phyloP scores from a whole-genome alignment of 345 rosid species.

The Nephelium lappaceum region DNA sequence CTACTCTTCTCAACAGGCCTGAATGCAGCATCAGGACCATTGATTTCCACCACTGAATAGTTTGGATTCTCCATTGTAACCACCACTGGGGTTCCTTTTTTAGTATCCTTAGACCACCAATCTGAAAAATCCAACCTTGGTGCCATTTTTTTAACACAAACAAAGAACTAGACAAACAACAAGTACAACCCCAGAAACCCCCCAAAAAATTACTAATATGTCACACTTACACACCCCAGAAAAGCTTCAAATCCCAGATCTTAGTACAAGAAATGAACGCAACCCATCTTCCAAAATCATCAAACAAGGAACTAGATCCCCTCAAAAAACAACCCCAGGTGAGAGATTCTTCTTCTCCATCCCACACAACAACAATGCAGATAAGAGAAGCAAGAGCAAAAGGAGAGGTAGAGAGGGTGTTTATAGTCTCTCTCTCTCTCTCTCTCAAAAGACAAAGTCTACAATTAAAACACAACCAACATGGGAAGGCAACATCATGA shows the following conservation, averaged over 20 bases:
- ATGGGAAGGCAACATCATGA: conserved; percentile 41
- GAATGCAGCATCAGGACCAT: conserved; percentile 88
- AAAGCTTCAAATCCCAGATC: conserved; percentile 51
- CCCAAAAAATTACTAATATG: neutral
- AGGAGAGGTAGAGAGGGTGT: conserved; percentile 12
- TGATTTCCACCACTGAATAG: conserved; percentile 80
- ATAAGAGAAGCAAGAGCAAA: conserved; percentile 23
- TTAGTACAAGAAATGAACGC: conserved; percentile 37
- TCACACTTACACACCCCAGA: neutral
- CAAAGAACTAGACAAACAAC: conserved; percentile 1
- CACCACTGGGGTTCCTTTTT: conserved; percentile 80
- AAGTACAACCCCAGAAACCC: conserved; percentile 11
- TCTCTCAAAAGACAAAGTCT: conserved; percentile 14
- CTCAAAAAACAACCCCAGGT: conserved; percentile 33
- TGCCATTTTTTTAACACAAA: conserved; percentile 48
- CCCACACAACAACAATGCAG: conserved; percentile 34
- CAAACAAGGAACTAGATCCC: conserved; percentile 31
- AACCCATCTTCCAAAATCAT: conserved; percentile 26
- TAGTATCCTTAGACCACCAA: conserved; percentile 66
- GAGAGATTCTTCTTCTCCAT: conserved; percentile 34
- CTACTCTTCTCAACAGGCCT: conserved; percentile 78
- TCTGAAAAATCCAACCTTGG: conserved; percentile 67
- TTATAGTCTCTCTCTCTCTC: conserved; percentile 7
- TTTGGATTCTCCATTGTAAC: conserved; percentile 90
- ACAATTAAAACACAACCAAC: conserved; percentile 25